Base-by-base conservation (phyloP, 345 rosid species). In the Fremontodendron californicum region DNA sequence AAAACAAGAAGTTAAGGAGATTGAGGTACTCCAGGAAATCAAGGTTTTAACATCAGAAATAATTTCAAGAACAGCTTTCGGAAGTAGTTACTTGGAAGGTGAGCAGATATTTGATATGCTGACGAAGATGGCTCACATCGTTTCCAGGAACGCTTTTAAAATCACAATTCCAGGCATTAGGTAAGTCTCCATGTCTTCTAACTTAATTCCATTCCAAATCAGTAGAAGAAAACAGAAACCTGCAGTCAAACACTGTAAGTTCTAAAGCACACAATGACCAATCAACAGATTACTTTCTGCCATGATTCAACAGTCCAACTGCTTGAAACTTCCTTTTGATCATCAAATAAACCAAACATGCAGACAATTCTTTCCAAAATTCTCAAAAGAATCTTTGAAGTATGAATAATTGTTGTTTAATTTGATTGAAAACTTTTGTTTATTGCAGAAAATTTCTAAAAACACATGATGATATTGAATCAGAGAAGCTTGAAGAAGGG, bases 71-170 rank as follows among this genome's bases (percentile, higher is more conserved):
- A n/a, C n/a, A n/a, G n/a, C n/a, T n/a, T n/a, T n/a, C n/a, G 88
- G 88, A 54, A 85, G 88, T 62, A 85, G 81, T 63, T 85, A 84
- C 19, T 13, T 71, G 69, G 86, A 87, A 77, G 88, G 86, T 25
- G 43, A 88, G 66, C 37, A 46, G 1, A 89, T 78, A 33, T 87
- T 89, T 16, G 39, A 29, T 62, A 62, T 62, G 67, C 35, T 27
- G 40, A 33, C 16, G 40, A 62, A 62, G 9, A 27, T 62, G 67
- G 40, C 40, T 33, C 67, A 29, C 16, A 62, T 62, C 39, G 40
- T 62, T 11, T 27, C 67, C 6, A 62, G 67, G 40, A 62, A 62
- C 12, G 9, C 5, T 29, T 29, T 0, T 13, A 62, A 62, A 62
- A 29, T 62, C 15, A 29, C 40, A 33, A 62, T 62, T 62, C 67